A percentile compares a stretch with the other conserved stretches of the same genome.
These are phyloP conservation scores for Botryotinia globosa DNA, from an alignment of 2,329 filamentous ascomycete genomes.

Conservation along the genomic window DNA sequence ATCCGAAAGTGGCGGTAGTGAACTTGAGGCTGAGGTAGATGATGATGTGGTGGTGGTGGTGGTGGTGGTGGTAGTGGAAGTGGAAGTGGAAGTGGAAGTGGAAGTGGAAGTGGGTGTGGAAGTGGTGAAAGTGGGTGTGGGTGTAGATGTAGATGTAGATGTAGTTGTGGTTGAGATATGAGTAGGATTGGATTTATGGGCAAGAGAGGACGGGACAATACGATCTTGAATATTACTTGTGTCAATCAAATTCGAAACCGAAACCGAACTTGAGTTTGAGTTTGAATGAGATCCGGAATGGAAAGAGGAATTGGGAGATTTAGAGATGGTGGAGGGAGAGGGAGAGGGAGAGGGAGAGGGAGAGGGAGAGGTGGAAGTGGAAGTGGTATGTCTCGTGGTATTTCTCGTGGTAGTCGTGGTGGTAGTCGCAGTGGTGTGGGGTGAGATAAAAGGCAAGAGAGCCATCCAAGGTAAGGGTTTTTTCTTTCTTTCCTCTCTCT, in stretches of 20 bases:
- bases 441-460: conserved; percentile 17
- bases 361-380: background rate
- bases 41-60: background rate
- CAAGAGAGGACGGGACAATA: background rate
- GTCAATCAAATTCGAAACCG: conserved; percentile 1
- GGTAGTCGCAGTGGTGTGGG: conserved; percentile 16
- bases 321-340: conserved; percentile 5
- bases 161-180: background rate
- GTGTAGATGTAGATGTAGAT: background rate
- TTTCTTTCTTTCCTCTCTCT: background rate
- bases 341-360: too few relatives aligned
- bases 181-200: background rate
- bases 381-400: too few relatives aligned
- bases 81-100: too few relatives aligned
- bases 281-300: background rate
- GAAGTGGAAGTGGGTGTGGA: background rate
- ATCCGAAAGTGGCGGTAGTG: conserved; percentile 2
- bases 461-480: conserved; percentile 24
- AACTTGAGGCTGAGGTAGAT: conserved; percentile 4
- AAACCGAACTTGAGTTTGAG: background rate
- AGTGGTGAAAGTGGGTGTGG: background rate
- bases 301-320: conserved; percentile 10
- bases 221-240: background rate
- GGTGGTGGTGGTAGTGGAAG: too few relatives aligned
- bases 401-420: conserved; percentile 8